A percentile compares a stretch with the other conserved stretches of the same genome.
phyloP scores from a whole-genome alignment of 2,329 filamentous ascomycete species.

The Ophiostoma sp. region DNA sequence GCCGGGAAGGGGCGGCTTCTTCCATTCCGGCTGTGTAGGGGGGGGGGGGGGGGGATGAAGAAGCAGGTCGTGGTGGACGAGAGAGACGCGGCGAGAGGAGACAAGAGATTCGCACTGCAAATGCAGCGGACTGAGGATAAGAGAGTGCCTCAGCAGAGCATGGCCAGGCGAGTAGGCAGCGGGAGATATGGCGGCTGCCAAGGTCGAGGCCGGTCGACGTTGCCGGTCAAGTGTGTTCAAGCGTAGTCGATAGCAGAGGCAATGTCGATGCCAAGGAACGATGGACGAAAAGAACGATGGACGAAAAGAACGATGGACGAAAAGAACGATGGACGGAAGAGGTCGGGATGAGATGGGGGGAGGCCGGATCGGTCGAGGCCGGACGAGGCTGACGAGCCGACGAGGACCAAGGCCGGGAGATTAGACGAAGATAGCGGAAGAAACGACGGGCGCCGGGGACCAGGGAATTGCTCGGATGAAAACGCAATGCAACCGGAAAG shows the following conservation, averaged over 20 bases:
- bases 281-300: too few species aligned
- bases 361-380: not conserved
- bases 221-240: not conserved
- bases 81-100: not conserved
- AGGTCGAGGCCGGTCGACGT: not conserved
- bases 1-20: slow-evolving; percentile 34
- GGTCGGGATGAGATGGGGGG: too few species aligned
- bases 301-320: too few species aligned
- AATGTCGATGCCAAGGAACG: too few species aligned
- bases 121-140: slow-evolving; percentile 17
- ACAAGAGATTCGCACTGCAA: slow-evolving; percentile 7
- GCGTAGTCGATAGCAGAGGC: too few species aligned
- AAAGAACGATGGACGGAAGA: too few species aligned
- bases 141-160: slow-evolving; percentile 17
- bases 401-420: not conserved
- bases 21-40: slow-evolving; percentile 33
- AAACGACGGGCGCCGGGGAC: too few species aligned
- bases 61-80: too few species aligned
- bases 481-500: not conserved
- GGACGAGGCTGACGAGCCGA: slow-evolving; percentile 1
- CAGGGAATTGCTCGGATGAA: not conserved
- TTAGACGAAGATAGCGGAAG: not conserved
- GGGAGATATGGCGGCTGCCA: not conserved
- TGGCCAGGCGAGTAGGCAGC: slow-evolving; percentile 14
- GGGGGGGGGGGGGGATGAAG: not conserved